Base-by-base conservation (phyloP, 345 rosid genomes). In the Brassica napus region DNA sequence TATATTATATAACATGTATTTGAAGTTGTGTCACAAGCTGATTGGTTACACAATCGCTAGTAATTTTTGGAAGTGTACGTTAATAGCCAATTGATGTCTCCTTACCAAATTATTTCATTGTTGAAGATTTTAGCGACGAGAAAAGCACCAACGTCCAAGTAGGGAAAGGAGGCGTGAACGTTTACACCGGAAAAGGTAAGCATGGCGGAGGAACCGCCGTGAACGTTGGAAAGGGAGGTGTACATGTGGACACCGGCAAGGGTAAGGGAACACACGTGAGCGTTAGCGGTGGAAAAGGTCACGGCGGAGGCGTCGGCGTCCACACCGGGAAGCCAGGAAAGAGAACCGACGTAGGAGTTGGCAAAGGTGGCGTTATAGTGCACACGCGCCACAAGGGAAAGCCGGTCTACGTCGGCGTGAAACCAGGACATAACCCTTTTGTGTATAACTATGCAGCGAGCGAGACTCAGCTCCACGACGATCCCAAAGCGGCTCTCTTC, bases 301-400 rank as follows among this genome's bases (percentile, higher is more conserved):
- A 28, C 21, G 79, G 77, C n/a, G 86, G 77, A 18, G 90, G 87
- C 23, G 88, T 83, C 0, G 82, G 71, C 2, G 94, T 84, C 37
- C 68, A 79, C 73, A 77, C 94, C 0, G 90, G 93, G 8, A 87
- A 81, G 63, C 85, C 89, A 0, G 86, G 82, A 0, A 74, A 64
- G n/a, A 68, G 92, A 67, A 90, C 97, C 72, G 77, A 44, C 5
- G 97, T 90, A 34, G 88, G 88, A 30, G 97, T 90, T 0, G 97
- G 96, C 77, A 89, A 91, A 85, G 95, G 97, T 2, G 97, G 95
- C 60, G 94, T 87, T 34, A 65, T 77, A 6, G 97, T 89, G 31
- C 74, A 11, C 82, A 62, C 91, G 42, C 87, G 91, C 18, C 75
- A 24, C 74, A 91, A 89, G 85, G 95, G 95, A 1, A 92, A 49